Evolutionary conservation across 2,329 filamentous ascomycete species (phyloP).

Genomic region (Parastagonospora nodorum): DNA sequence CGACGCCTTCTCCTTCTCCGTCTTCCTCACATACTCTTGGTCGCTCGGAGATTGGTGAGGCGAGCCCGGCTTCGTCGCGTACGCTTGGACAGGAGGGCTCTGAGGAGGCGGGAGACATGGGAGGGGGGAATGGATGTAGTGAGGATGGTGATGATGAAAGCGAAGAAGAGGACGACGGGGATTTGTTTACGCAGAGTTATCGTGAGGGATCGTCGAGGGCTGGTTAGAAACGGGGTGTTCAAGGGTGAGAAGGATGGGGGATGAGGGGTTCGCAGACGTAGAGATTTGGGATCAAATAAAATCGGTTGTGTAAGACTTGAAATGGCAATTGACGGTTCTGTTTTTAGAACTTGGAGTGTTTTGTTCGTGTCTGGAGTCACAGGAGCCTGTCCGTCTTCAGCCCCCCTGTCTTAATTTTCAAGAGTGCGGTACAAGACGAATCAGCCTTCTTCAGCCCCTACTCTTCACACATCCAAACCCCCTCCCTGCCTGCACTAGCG

Average conservation of each 20-base stretch:
- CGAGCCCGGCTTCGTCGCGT: background rate
- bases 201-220: background rate
- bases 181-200: background rate
- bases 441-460: no score
- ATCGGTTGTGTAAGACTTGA: no score
- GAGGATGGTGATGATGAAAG: background rate
- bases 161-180: background rate
- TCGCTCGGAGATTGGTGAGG: background rate
- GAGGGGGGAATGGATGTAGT: background rate
- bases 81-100: background rate
- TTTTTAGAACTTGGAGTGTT: no score
- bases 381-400: no score
- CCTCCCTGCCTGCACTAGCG: no score
- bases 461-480: no score
- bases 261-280: background rate
- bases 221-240: background rate
- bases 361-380: no score
- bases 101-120: background rate
- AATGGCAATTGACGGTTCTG: no score
- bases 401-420: no score
- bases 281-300: background rate
- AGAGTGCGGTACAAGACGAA: no score
- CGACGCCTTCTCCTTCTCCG: background rate
- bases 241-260: background rate
- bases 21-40: background rate